These are phyloP conservation scores for Starmera pachycereana DNA, from an alignment of 805 yeast species.

Conservation along the genomic window DNA sequence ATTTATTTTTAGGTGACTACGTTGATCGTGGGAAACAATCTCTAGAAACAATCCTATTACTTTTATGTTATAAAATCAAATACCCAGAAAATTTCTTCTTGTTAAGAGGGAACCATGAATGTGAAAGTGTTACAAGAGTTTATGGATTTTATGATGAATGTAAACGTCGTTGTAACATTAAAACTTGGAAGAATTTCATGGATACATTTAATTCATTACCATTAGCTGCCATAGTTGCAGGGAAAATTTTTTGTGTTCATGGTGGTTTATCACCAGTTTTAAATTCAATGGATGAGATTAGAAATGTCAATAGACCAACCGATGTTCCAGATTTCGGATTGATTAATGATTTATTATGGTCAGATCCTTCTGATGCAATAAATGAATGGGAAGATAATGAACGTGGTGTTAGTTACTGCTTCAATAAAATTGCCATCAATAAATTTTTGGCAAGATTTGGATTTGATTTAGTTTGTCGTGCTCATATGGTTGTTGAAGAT, in stretches of 20 bases:
- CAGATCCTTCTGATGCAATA: constrained; percentile 97
- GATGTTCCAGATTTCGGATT: constrained; percentile 98
- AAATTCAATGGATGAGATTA: constrained; percentile 96
- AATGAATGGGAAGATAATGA: constrained; percentile 99
- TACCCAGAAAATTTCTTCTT: constrained; percentile 97
- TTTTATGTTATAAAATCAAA: constrained; percentile 93
- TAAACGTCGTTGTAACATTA: constrained; percentile 94
- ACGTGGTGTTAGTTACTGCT: constrained; percentile 97
- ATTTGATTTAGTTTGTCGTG: constrained; percentile 95
- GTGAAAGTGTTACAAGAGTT: constrained; percentile 95
- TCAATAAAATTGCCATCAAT: constrained; percentile 98
- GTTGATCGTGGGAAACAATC: constrained; percentile 99
- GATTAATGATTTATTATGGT: constrained; percentile 93
- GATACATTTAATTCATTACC: constrained; percentile 98
- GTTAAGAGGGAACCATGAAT: constrained; percentile 96
- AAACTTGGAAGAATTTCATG: constrained; percentile 97
- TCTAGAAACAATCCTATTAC: constrained; percentile 85
- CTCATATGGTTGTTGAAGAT: constrained; percentile 98
- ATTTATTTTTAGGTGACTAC: constrained; percentile 91
- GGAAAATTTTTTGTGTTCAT: constrained; percentile 97
- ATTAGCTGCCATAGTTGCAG: constrained; percentile 96
- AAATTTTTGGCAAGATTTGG: constrained; percentile 94
- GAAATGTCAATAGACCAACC: constrained; percentile 98
- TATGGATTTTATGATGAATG: constrained; percentile 98
- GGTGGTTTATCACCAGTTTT: constrained; percentile 97